phyloP scores from a whole-genome alignment of 78 protist species.

The Bigelowiella natans region DNA sequence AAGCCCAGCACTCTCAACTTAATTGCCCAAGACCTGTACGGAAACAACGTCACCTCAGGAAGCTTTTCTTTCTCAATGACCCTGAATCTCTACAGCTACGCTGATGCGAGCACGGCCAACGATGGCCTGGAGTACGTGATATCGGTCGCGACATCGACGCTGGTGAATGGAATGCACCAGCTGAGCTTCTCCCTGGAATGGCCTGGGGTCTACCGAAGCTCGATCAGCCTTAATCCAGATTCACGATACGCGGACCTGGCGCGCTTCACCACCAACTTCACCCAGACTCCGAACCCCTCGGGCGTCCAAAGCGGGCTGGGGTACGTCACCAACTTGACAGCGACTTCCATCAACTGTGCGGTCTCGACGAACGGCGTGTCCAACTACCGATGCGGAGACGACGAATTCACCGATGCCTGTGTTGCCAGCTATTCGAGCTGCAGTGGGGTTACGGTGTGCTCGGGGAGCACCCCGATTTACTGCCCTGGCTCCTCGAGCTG shows the following conservation, averaged over 20 bases:
- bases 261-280: background rate
- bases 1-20: no score
- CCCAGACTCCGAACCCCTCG: background rate
- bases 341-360: background rate
- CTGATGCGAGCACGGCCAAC: no score
- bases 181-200: background rate
- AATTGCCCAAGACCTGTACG: background rate
- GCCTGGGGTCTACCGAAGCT: background rate
- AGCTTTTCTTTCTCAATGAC: background rate
- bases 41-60: background rate
- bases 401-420: background rate
- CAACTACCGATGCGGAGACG: background rate
- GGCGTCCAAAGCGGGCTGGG: background rate
- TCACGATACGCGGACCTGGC: background rate
- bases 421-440: background rate
- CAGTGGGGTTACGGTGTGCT: background rate
- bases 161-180: background rate
- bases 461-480: background rate
- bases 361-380: background rate
- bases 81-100: background rate
- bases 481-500: background rate
- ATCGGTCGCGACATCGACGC: background rate
- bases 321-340: background rate
- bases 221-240: background rate
- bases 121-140: no score